Evolutionary conservation across 345 rosid genomes (phyloP).

Genomic region (Schrenkiella parvula): DNA sequence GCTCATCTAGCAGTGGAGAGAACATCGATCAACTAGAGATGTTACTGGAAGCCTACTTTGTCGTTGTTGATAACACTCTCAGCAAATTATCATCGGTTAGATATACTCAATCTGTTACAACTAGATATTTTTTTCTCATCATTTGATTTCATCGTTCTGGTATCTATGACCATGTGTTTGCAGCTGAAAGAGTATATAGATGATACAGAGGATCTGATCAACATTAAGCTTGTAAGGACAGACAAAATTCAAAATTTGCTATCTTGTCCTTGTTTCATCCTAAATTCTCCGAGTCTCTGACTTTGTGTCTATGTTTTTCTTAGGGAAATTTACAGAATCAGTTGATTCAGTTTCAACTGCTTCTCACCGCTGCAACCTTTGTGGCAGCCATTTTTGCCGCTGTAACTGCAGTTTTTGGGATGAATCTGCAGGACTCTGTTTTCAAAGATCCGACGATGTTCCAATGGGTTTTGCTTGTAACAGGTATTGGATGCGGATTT

Average conservation of each 20-base stretch:
- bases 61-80: conserved; percentile 64
- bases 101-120: not conserved
- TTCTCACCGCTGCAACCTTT: conserved; percentile 91
- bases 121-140: not conserved
- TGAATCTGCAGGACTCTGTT: conserved; percentile 69
- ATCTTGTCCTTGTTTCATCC: not conserved
- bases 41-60: conserved; percentile 93
- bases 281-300: not conserved
- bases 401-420: conserved; percentile 83
- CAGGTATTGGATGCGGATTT: conserved; percentile 52
- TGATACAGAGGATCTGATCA: conserved; percentile 95
- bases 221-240: conserved; percentile 73
- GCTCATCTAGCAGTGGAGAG: conserved; percentile 57
- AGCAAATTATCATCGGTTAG: conserved; percentile 87
- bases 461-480: conserved; percentile 65
- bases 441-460: conserved; percentile 63
- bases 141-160: not conserved
- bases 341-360: conserved; percentile 88
- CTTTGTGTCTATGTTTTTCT: conserved; percentile 3
- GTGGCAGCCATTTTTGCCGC: conserved; percentile 80
- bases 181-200: conserved; percentile 96
- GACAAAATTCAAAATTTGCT: not conserved
- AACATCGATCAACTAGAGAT: conserved; percentile 91
- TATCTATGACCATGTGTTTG: conserved; percentile 26
- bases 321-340: conserved; percentile 97